Base-by-base conservation (phyloP, 306 rosid genomes). In the Cucumis hystrix region DNA sequence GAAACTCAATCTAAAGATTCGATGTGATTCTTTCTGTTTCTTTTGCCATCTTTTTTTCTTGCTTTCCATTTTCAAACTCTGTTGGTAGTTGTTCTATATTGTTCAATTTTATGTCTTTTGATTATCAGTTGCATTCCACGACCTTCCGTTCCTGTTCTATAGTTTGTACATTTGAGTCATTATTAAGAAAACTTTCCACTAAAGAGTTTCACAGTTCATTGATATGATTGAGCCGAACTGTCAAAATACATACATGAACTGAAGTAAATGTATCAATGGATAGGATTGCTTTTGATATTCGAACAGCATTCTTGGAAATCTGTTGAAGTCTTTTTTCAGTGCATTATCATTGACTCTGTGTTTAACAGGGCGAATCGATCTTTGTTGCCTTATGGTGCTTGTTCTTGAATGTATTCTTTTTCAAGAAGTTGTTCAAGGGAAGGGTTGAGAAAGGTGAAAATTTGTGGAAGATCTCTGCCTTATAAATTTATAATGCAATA, bases 361-460 rank as follows among this genome's bases (percentile, higher is more conserved):
- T 67, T 77, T 39, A 54, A 81, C 92, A 93, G 96, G 94, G 77
- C n/a, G 76, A 73, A 74, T 86, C 91, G 14, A 63, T 89, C 39
- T 61, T 80, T 55, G 16, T 82, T 72, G 77, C 85, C 75, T 89
- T 82, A 80, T 92, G 87, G 91, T 77, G 88, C 86, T 64, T 84
- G 74, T 80, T 90, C 77, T 88, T 91, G 73, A 79, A 70, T 84
- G 79, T 86, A 75, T 66, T 87, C 79, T 80, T 89, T 80, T 87
- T 85, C 80, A 90, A 89, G 88, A 78, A 82, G 78, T 74, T 92
- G 56, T 88, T 90, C 81, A 62, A 80, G 71, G 91, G 84, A 80
- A 70, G 89, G 65, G 83, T 94, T 83, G 77, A 59, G 80, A 91
- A 89, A 91, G 97, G 97, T 90, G 83, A 81, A 87, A 51, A 79